Evolutionary conservation across 2,329 filamentous ascomycete species (phyloP).

Genomic region (Westerdykella aurantiaca): DNA sequence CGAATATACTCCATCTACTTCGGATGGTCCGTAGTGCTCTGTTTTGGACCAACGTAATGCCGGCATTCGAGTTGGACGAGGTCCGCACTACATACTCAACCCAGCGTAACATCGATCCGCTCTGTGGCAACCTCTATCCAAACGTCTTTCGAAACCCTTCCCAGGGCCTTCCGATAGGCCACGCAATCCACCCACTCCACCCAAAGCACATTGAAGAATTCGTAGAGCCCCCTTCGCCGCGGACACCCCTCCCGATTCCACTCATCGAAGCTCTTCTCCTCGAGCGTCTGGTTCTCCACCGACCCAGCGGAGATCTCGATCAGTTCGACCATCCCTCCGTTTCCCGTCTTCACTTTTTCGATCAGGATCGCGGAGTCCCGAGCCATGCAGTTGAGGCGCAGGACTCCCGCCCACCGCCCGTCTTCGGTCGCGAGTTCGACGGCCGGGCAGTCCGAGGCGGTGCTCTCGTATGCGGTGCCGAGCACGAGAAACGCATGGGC

Average conservation of each 20-base stretch:
- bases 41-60: too few species aligned
- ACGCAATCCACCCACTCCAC: too few species aligned
- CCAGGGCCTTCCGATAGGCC: too few species aligned
- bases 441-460: slow-evolving; percentile 3
- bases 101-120: too few species aligned
- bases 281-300: slow-evolving; percentile 8
- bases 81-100: too few species aligned
- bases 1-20: too few species aligned
- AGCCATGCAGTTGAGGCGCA: slow-evolving; percentile 6
- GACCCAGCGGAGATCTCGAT: slow-evolving; percentile 13
- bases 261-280: slow-evolving; percentile 11
- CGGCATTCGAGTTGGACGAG: too few species aligned
- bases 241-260: slow-evolving; percentile 4
- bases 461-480: slow-evolving; percentile 4
- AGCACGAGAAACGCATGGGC: slow-evolving; percentile 5
- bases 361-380: background rate
- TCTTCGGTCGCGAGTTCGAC: slow-evolving; percentile 4
- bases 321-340: slow-evolving; percentile 3
- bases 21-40: too few species aligned
- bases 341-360: background rate
- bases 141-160: too few species aligned
- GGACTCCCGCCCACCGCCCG: slow-evolving; percentile 9
- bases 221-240: slow-evolving; percentile 7
- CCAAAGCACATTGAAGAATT: slow-evolving; percentile 2
- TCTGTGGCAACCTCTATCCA: too few species aligned